Evolutionary conservation across 1,284 basidiomycete genomes (phyloP).

Genomic region (Ustilago shanxiensis): DNA sequence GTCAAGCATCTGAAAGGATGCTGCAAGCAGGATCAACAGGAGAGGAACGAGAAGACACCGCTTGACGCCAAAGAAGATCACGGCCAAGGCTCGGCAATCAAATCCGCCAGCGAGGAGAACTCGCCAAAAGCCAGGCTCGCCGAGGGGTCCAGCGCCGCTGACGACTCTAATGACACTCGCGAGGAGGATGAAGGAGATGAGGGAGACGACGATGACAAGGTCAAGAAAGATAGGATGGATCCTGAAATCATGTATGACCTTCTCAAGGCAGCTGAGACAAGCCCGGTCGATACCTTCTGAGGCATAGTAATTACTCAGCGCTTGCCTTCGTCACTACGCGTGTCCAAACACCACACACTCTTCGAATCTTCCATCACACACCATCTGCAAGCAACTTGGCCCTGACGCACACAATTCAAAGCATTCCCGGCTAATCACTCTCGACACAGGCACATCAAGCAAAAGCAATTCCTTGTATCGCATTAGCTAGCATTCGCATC

Average conservation of each 20-base stretch:
- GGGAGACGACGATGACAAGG: slow-evolving; percentile 3
- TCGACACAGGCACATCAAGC: background rate
- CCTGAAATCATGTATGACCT: slow-evolving; percentile 17
- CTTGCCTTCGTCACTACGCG: background rate
- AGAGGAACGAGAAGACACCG: background rate
- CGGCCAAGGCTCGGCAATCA: background rate
- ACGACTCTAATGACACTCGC: no score
- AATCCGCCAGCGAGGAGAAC: background rate
- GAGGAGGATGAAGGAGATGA: background rate
- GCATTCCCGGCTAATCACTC: background rate
- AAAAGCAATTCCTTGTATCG: background rate
- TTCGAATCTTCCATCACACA: background rate
- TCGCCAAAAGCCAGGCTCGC: background rate
- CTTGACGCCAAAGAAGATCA: background rate
- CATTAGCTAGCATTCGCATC: background rate
- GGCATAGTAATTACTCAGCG: background rate
- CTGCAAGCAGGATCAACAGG: background rate
- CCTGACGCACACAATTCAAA: background rate
- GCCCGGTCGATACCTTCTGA: slow-evolving; percentile 21
- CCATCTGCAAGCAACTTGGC: background rate
- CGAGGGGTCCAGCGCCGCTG: background rate
- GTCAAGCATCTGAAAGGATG: background rate
- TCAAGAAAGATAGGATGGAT: background rate
- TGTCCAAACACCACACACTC: background rate
- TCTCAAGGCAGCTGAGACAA: slow-evolving; percentile 8